Base-by-base conservation (phyloP, 2,329 filamentous ascomycete species). In the Lasiodiplodia citricola region DNA sequence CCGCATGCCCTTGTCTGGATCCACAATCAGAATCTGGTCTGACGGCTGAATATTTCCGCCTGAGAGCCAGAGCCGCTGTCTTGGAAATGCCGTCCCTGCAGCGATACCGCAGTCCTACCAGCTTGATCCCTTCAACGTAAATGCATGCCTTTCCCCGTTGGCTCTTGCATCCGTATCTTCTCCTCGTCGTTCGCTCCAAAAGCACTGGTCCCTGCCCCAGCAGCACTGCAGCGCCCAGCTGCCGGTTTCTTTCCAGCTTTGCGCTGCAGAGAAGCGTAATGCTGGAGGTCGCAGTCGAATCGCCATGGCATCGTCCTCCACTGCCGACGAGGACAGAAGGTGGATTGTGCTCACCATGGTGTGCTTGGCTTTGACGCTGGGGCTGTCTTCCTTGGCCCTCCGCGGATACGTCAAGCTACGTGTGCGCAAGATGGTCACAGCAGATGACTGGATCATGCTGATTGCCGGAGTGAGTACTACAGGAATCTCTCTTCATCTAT, bases 121-220 rank as follows among this genome's bases (percentile, higher is more conserved):
- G 58, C 58, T 63, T 63, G 25, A 63, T 63, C 58, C 58, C 28
- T 52, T n/a, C 41, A 38, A n/a, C 58, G 58, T 47, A 63, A 63
- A 63, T 52, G 44, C 25, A 38, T 25, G 41, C 18, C 8, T 13
- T 44, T 37, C 58, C 58, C 14, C 25, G 18, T 11, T 10, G 16
- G 23, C 51, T 58, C 21, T 28, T 21, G 28, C 37, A 8, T 28
- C 5, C 16, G 7, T 16, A 16, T 18, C n/a, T 1, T 8, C 41
- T 14, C 23, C 44, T 51, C 58, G 31, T 35, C 13, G 14, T n/a
- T 51, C 28, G 16, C 28, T 50, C 37, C 41, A 14, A 35, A 35
- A 56, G 16, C n/a, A 25, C 14, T 28, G 18, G 3, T 18, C 8
- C 13, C 51, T 37, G 6, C 25, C 41, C 18, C 10, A 13, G 58